Conservation (phyloP, 768 basidiomycete genomes). For the Tricholoma furcatifolium region DNA sequence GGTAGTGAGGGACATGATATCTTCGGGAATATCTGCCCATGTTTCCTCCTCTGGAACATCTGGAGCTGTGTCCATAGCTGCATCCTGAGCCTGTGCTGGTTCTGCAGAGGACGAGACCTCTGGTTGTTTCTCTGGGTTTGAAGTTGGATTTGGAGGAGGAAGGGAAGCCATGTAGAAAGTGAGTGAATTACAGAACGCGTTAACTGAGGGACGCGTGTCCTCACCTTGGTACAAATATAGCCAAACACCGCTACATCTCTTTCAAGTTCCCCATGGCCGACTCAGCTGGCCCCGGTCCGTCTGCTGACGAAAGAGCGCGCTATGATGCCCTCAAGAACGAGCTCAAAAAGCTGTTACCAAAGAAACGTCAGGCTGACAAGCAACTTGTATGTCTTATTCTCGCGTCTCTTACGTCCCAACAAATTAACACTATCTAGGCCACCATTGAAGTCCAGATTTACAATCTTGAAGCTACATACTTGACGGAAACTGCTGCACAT, state of each 20-base stretch:
- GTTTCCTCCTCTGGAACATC: conserved; percentile 73
- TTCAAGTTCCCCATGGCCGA: conserved; percentile 35
- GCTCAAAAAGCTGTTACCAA: conserved; percentile 67
- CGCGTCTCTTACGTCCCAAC: neutral
- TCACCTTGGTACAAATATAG: conserved; percentile 19
- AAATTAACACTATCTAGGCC: conserved; percentile 44
- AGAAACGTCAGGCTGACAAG: conserved; percentile 74
- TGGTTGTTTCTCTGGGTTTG: conserved; percentile 53
- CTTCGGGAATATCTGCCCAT: conserved; percentile 90
- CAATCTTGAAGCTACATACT: conserved; percentile 71
- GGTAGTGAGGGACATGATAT: conserved; percentile 71
- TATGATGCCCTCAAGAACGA: conserved; percentile 78
- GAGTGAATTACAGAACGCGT: conserved; percentile 28
- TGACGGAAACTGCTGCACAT: conserved; percentile 73
- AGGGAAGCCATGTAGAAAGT: conserved; percentile 52
- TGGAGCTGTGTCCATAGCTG: conserved; percentile 73
- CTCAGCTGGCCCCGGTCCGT: conserved; percentile 30
- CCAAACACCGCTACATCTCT: conserved; percentile 24
- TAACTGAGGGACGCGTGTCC: conserved; percentile 36
- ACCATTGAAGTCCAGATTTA: conserved; percentile 78
- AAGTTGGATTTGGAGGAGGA: conserved; percentile 51
- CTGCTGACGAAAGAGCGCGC: conserved; percentile 65
- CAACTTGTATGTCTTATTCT: conserved; percentile 55
- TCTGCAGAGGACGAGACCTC: conserved; percentile 36
- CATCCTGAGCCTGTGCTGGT: conserved; percentile 26